phyloP scores from a whole-genome alignment of 2,329 filamentous ascomycete genomes.

The Botryotinia globosa region DNA sequence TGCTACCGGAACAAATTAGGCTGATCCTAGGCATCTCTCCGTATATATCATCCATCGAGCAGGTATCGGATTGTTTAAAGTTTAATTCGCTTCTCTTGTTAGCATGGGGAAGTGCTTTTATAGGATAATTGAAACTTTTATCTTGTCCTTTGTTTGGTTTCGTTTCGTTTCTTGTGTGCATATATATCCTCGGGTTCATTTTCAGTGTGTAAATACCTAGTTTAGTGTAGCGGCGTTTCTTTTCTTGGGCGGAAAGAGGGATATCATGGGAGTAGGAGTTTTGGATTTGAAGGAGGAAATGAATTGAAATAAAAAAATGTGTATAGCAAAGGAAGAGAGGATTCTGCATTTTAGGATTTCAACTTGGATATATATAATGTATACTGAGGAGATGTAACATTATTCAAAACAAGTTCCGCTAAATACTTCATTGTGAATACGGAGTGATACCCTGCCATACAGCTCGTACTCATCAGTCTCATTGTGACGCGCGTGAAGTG shows the following conservation, averaged over 20 bases:
- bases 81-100: not conserved
- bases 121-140: not conserved
- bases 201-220: not conserved
- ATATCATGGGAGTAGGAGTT: not conserved
- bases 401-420: not conserved
- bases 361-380: not conserved
- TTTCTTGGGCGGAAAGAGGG: fast-evolving
- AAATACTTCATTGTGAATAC: fast-evolving
- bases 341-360: not conserved
- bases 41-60: not conserved
- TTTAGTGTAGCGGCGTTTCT: not conserved
- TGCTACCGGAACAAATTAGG: slow-evolving; percentile 24
- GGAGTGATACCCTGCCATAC: fast-evolving
- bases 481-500: not conserved
- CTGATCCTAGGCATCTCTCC: not conserved
- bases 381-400: not conserved
- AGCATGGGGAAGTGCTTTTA: not conserved
- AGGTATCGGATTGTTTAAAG: not conserved
- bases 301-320: not conserved
- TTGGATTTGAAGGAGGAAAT: not conserved
- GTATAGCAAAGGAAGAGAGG: not conserved
- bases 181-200: not conserved
- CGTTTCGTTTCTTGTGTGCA: not conserved
- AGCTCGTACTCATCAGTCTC: not conserved
- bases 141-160: not conserved